These are phyloP conservation scores for Sugiyamaella novakii DNA, from an alignment of 1,139 yeast genomes.

Conservation along the genomic window DNA sequence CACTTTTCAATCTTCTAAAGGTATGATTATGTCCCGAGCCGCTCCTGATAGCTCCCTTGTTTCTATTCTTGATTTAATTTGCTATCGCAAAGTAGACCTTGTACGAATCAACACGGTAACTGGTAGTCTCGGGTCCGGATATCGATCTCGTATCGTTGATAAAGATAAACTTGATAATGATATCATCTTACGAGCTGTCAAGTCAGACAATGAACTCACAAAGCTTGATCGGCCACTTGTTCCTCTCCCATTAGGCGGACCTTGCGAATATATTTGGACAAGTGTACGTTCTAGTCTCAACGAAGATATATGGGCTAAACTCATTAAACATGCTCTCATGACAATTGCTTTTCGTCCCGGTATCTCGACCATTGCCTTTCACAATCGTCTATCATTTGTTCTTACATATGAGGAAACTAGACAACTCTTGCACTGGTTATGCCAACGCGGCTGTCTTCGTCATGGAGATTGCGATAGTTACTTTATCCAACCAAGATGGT, in stretches of 20 bases:
- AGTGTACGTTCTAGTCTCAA: slow-evolving; percentile 65
- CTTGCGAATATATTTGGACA: slow-evolving; percentile 75
- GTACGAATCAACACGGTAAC: slow-evolving; percentile 58
- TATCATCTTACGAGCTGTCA: slow-evolving; percentile 41
- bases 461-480: slow-evolving; percentile 51
- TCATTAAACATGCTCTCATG: slow-evolving; percentile 58
- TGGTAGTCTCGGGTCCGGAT: slow-evolving; percentile 51
- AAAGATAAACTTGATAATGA: slow-evolving; percentile 66
- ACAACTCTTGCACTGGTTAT: slow-evolving; percentile 61
- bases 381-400: slow-evolving; percentile 46
- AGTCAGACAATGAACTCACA: background rate
- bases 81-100: slow-evolving; percentile 45
- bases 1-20: slow-evolving; percentile 49
- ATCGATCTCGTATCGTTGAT: slow-evolving; percentile 64
- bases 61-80: slow-evolving; percentile 52
- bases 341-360: slow-evolving; percentile 60
- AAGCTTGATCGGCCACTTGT: slow-evolving; percentile 26
- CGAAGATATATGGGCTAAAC: slow-evolving; percentile 58
- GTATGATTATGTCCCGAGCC: slow-evolving; percentile 59
- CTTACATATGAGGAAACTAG: slow-evolving; percentile 54
- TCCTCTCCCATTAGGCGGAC: slow-evolving; percentile 52
- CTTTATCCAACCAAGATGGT: slow-evolving; percentile 59
- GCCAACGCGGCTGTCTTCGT: slow-evolving; percentile 46
- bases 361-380: slow-evolving; percentile 46
- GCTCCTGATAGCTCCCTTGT: slow-evolving; percentile 62